Evolutionary conservation across 805 yeast genomes (phyloP).

Genomic region (Candida methanosorbosa): DNA sequence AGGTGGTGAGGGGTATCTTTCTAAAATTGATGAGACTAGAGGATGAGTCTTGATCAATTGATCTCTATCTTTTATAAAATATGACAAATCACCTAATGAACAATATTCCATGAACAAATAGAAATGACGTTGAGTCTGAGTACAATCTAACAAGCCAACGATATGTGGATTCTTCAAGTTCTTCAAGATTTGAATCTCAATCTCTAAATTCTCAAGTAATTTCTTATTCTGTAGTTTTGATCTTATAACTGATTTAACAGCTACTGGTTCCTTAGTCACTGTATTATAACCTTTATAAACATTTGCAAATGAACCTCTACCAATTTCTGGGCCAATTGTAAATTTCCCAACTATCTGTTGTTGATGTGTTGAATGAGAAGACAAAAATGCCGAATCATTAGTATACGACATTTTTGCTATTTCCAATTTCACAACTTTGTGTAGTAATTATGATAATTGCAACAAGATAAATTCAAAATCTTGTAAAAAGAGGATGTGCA

Average conservation of each 20-base stretch:
- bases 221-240: constrained; percentile 79
- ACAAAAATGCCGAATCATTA: no score
- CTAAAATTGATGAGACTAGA: constrained; percentile 63
- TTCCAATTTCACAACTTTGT: no score
- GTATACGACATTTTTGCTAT: no score
- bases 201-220: constrained; percentile 81
- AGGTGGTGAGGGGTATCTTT: constrained; percentile 74
- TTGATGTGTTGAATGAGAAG: background rate
- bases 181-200: constrained; percentile 84
- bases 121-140: constrained; percentile 66
- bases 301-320: constrained; percentile 92
- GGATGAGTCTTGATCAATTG: constrained; percentile 73
- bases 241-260: constrained; percentile 81
- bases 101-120: constrained; percentile 95
- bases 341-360: constrained; percentile 32
- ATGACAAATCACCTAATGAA: constrained; percentile 87
- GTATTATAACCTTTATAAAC: constrained; percentile 77
- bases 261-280: constrained; percentile 54
- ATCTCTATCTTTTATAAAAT: constrained; percentile 69
- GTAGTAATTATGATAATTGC: no score
- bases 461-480: no score
- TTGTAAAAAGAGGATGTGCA: background rate
- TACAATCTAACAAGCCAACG: constrained; percentile 77
- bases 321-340: constrained; percentile 74
- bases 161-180: constrained; percentile 89